These are phyloP conservation scores for Ammopiptanthus mongolicus DNA, from an alignment of 306 rosid species.

Conservation along the genomic window DNA sequence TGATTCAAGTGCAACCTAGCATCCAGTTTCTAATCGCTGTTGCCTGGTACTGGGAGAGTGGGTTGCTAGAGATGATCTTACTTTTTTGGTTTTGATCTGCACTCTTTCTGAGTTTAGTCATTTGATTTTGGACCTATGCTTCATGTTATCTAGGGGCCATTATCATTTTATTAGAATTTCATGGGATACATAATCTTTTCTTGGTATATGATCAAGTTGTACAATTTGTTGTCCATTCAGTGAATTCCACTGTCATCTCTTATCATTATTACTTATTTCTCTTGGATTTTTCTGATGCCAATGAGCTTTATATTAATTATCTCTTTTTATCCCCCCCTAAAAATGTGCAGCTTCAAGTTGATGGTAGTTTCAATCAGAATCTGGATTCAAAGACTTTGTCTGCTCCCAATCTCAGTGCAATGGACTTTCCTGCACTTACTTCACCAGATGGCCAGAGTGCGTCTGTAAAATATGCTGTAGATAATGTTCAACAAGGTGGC, in stretches of 20 bases:
- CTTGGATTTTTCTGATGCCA: background rate
- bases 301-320: background rate
- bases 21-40: conserved; percentile 22
- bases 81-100: background rate
- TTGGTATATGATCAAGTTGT: background rate
- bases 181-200: background rate
- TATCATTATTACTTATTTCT: background rate
- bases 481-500: conserved; percentile 50
- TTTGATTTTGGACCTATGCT: background rate
- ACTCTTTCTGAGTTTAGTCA: background rate
- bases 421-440: conserved; percentile 70
- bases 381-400: conserved; percentile 53
- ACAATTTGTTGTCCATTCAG: background rate
- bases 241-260: background rate
- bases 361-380: conserved; percentile 55
- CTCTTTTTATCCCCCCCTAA: background rate
- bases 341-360: conserved; percentile 72
- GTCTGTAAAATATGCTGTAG: conserved; percentile 45
- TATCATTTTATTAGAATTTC: background rate
- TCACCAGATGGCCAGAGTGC: conserved; percentile 50
- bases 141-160: background rate
- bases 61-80: conserved; percentile 14
- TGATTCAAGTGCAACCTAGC: conserved; percentile 29
- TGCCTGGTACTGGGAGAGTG: conserved; percentile 22
- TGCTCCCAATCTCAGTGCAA: conserved; percentile 57